Base-by-base conservation (phyloP, 108 stramenopile genomes). In the Skeletonema potamos region DNA sequence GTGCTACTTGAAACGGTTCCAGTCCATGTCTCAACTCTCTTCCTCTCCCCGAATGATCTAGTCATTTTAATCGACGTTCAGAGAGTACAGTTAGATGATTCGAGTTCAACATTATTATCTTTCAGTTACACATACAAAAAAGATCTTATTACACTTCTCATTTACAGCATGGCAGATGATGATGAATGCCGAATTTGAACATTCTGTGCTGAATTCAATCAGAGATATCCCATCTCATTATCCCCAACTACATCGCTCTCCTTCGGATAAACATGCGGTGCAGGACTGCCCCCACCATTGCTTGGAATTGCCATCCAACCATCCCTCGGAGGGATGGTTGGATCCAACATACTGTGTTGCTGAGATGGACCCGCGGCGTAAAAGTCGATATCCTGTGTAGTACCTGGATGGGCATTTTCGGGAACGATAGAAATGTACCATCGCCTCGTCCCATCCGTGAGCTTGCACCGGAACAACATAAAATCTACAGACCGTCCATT, bases 341-440 rank as follows among this genome's bases (percentile, higher is more conserved):
- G 48, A 9, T 59, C 58, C n/a, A 59, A 22, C 11, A 29, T 29
- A 18, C 18, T 24, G 3, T 6, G 56, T 3, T 29, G 56, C 56
- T 57, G 36, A 51, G 39, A 70, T 15, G 20, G 66, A 56, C 33
- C 64, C 7, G 86, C 85, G 9, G 79, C 75, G 39, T 97, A 97
- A 79, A 95, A 97, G 76, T 97, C 96, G 26, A 85, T 86, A 51
- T 97, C 96, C 22, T 73, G 58, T 12, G 79, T 82, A 10, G 93
- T 92, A 27, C 96, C 96, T 11, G 96, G 96, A 22, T 73, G 67
- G 22, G 59, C 64, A 27, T 68, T 72, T 26, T 57, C 39, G 0
- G 94, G 96, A 12, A 95, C 92, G 43, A 97, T 87, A 12, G 94
- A 95, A 51, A 97, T 94, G 68, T 92, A 97, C 96, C 96, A 97